These are phyloP conservation scores for Suillus subluteus DNA, from an alignment of 768 basidiomycete genomes.

Conservation along the genomic window DNA sequence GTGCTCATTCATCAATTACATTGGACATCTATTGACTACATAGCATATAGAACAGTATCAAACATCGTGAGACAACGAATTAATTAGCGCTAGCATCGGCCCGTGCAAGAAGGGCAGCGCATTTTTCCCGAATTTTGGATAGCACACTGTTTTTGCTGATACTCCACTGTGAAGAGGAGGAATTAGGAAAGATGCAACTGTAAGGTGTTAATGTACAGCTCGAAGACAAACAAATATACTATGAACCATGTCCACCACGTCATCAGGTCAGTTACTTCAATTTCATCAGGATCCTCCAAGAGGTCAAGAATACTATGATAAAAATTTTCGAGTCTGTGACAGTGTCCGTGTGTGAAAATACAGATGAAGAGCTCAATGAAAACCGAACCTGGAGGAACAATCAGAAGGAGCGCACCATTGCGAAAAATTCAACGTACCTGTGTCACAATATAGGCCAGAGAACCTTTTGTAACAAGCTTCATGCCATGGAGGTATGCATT, in stretches of 20 bases:
- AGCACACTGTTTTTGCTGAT: neutral
- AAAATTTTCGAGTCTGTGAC: neutral
- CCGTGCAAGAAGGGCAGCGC: neutral
- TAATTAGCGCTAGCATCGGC: too few relatives aligned
- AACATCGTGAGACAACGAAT: too few relatives aligned
- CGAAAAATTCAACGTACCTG: neutral
- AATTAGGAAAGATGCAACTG: neutral
- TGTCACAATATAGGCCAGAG: neutral
- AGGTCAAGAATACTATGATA: neutral
- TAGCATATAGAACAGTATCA: too few relatives aligned
- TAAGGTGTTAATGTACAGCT: neutral
- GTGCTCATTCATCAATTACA: too few relatives aligned
- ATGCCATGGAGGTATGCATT: too few relatives aligned
- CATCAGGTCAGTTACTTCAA: neutral
- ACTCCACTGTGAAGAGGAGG: neutral
- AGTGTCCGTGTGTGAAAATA: neutral
- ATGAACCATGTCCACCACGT: too few relatives aligned
- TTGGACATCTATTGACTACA: too few relatives aligned
- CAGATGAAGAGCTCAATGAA: neutral
- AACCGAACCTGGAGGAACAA: neutral
- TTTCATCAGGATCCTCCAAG: neutral
- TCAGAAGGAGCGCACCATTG: neutral
- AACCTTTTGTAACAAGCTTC: neutral
- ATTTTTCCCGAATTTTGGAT: neutral
- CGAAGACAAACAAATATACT: too few relatives aligned